Evolutionary conservation across 331 rosid species (phyloP), one percentile per base, ranked within the genome.

Genomic region (Dryas integrifolia): DNA sequence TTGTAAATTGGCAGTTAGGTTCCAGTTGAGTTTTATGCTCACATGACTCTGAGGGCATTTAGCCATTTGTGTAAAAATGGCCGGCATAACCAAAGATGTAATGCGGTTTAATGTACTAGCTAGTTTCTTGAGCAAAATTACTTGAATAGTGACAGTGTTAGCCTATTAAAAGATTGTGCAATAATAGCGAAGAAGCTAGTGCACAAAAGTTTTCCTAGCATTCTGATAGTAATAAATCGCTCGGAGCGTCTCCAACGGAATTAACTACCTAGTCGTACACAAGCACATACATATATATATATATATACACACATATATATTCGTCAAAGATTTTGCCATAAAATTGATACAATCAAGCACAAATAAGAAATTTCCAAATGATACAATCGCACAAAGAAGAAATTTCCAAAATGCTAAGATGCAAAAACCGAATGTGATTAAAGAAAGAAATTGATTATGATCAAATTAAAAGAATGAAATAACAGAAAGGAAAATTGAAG

Each of bases 21-120:
- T 55, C 60, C 49, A 67, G 64, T 69, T 12, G 9, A 79, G 62
- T 46, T 74, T 76, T 74, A 69, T 63, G 67, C 63, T 79, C 76
- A 50, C 80, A 11, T 52, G 67, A 68, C n/a, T 56, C 35, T 58
- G 81, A 53, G 75, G 79, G 41, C 59, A 51, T 50, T 80, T 72
- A 67, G 68, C 48, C 59, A 45, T 44, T 65, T 45, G 38, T 75
- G 76, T 72, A 72, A 46, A 44, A 58, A 59, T 58, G 24, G 39
- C 57, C 58, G 35, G 57, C 71, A 74, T 63, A 65, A 74, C 41
- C 43, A 14, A 16, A 60, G 46, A 64, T 53, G 61, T 56, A 35
- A 57, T 47, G 67, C 80, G 63, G 46, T 53, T 15, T 67, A 51
- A 51, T 67, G 52, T 47, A 41, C 21, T 46, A 6, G 78, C 39